These are phyloP conservation scores for Aspergillus mulundensis DNA, from an alignment of 495 filamentous ascomycete genomes.

Conservation along the genomic window DNA sequence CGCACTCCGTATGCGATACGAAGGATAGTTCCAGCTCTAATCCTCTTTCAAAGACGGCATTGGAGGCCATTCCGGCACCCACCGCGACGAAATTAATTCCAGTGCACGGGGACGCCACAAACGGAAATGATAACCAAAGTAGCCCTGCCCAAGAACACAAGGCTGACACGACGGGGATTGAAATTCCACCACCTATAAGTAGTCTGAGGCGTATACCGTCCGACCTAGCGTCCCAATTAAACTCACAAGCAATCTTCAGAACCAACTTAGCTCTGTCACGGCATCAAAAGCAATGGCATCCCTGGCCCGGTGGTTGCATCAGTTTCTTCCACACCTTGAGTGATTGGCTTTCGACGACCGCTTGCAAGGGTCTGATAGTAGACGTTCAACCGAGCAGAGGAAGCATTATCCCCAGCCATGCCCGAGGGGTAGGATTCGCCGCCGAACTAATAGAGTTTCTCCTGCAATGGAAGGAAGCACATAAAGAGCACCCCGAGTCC, in stretches of 20 bases:
- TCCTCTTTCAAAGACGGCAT: too few species aligned
- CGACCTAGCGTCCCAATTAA: neutral
- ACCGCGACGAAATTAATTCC: too few species aligned
- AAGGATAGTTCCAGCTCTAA: too few species aligned
- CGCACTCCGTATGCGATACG: too few species aligned
- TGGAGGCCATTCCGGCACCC: too few species aligned
- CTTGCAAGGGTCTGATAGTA: neutral
- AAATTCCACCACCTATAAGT: too few species aligned
- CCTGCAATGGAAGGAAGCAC: neutral
- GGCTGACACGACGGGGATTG: too few species aligned
- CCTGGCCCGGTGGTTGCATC: neutral
- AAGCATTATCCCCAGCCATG: neutral
- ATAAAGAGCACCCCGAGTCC: neutral
- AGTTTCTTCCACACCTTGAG: neutral
- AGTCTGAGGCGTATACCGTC: neutral
- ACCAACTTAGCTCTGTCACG: neutral
- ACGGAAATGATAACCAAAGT: too few species aligned
- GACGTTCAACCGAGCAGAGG: neutral
- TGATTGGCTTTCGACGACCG: neutral
- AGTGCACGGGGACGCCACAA: too few species aligned
- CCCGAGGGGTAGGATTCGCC: neutral
- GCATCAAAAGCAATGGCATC: neutral
- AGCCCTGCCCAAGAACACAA: too few species aligned
- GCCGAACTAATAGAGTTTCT: neutral
- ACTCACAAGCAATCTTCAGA: neutral